Evolutionary conservation across 108 stramenopile genomes (phyloP).

Genomic region (Cyclotella baltica): DNA sequence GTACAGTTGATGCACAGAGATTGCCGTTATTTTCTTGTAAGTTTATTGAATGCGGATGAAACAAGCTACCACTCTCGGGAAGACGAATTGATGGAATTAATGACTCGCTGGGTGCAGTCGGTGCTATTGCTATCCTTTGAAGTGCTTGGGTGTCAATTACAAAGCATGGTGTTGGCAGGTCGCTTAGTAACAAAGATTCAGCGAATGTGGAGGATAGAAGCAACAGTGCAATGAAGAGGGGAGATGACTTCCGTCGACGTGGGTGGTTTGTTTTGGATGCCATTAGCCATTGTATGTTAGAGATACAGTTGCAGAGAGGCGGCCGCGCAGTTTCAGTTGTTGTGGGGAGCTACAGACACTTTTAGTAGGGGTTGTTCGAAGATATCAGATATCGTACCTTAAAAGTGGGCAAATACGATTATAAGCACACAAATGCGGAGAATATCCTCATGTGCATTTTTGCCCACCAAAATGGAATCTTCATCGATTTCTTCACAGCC

Average conservation of each 20-base stretch:
- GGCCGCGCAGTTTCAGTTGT: no score
- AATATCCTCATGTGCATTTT: no score
- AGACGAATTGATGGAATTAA: constrained; percentile 34
- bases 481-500: no score
- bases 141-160: constrained; percentile 48
- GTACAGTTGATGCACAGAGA: constrained; percentile 13
- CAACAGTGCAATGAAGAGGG: constrained; percentile 11
- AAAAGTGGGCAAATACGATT: no score
- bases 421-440: no score
- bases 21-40: constrained; percentile 15
- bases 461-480: no score
- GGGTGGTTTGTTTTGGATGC: constrained; percentile 2
- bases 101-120: constrained; percentile 27
- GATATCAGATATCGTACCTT: no score
- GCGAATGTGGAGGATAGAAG: not conserved
- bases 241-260: not conserved
- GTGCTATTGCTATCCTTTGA: constrained; percentile 38
- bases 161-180: constrained; percentile 68
- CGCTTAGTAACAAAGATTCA: constrained; percentile 52
- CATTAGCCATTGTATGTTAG: no score
- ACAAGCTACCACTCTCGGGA: constrained; percentile 26
- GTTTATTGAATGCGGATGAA: constrained; percentile 41
- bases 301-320: no score
- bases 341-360: no score
- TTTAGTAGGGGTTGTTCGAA: no score